Percentiles rank a stretch among this genome's conserved stretches.
phyloP scores from a whole-genome alignment of 306 rosid genomes.

The Fragaria iinumae region DNA sequence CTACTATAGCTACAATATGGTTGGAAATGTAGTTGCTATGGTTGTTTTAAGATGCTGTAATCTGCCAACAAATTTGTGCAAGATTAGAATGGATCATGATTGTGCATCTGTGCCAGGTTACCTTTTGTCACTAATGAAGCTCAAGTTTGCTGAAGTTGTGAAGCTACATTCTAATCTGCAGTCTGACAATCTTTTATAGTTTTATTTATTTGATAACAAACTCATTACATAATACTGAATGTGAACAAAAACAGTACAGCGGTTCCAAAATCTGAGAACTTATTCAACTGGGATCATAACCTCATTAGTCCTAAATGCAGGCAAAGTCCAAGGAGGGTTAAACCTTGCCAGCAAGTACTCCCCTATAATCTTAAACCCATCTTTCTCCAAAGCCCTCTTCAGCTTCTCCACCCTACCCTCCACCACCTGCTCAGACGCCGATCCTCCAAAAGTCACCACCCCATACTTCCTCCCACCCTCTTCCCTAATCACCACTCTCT shows the following conservation, averaged over 20 bases:
- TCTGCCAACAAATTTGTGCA: neutral
- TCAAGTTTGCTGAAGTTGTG: neutral
- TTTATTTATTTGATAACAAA: neutral
- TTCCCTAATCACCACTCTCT: conserved; percentile 68
- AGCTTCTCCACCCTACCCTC: conserved; percentile 60
- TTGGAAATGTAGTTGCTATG: neutral
- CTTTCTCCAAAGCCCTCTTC: conserved; percentile 61
- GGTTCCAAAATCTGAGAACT: neutral
- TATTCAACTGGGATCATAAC: conserved; percentile 76
- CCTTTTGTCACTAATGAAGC: neutral
- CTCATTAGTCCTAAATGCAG: conserved; percentile 74
- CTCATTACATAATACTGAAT: neutral
- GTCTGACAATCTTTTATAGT: neutral
- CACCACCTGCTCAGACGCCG: conserved; percentile 60
- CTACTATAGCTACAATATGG: neutral
- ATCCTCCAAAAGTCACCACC: conserved; percentile 71
- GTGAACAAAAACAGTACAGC: neutral
- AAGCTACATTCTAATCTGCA: neutral
- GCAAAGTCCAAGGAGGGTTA: conserved; percentile 83
- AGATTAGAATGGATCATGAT: neutral
- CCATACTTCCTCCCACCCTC: conserved; percentile 72
- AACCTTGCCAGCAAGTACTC: conserved; percentile 77
- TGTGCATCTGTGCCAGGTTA: neutral
- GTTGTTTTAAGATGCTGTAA: neutral
- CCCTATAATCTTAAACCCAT: conserved; percentile 67